Evolutionary conservation across 169 alveolate species (phyloP).

Genomic region (Cryptosporidium canis): DNA sequence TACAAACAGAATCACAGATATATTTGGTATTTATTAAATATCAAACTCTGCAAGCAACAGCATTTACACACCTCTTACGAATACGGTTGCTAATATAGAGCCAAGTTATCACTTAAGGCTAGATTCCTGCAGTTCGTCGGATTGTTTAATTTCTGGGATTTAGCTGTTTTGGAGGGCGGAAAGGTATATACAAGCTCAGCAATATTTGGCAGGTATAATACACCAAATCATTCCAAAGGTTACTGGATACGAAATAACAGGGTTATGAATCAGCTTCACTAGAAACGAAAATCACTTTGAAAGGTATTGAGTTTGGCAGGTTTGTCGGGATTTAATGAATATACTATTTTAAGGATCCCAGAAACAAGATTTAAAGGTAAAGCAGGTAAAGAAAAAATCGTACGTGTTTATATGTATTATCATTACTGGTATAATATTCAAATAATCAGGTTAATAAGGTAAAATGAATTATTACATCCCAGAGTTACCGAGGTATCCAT

Average conservation of each 20-base stretch:
- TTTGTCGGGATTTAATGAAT: not conserved
- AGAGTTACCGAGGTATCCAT: not conserved
- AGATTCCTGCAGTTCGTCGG: too few relatives aligned
- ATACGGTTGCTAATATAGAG: too few relatives aligned
- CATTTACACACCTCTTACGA: too few relatives aligned
- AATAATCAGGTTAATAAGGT: not conserved
- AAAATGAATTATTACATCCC: constrained; percentile 5
- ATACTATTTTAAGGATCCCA: not conserved
- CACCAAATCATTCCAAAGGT: not conserved
- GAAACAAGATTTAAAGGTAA: not conserved
- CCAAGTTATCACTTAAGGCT: too few relatives aligned
- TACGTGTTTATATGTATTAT: not conserved
- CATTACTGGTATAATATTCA: not conserved
- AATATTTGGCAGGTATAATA: not conserved
- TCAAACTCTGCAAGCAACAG: not conserved
- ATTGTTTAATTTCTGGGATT: too few relatives aligned
- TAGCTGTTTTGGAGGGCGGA: too few relatives aligned
- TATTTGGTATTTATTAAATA: not conserved
- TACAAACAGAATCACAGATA: not conserved
- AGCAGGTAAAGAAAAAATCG: not conserved
- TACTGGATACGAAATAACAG: not conserved
- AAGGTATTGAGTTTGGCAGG: not conserved
- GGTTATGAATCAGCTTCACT: not conserved
- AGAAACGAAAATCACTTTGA: not conserved
- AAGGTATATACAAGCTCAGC: too few relatives aligned